Evolutionary conservation across 257 asterid species (phyloP).

Genomic region (Gynochthodes officinalis): DNA sequence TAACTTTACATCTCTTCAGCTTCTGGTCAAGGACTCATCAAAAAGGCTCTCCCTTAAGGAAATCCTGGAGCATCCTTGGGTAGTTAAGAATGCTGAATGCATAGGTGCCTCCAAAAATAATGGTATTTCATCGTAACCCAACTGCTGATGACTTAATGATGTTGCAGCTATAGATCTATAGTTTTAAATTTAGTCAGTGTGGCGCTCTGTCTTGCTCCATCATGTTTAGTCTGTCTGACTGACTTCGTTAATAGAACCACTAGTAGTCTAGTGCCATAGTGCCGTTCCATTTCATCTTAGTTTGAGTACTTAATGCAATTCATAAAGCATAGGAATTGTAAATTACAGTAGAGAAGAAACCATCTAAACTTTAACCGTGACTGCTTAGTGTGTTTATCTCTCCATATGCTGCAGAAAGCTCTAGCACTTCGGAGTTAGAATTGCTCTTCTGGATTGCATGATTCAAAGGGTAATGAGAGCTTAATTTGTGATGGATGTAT

Average conservation of each 20-base stretch:
- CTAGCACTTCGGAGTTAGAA: not conserved
- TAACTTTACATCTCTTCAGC: slow-evolving; percentile 44
- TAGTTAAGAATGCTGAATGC: slow-evolving; percentile 55
- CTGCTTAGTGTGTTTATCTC: not conserved
- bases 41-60: slow-evolving; percentile 76
- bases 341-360: no score
- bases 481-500: no score
- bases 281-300: not conserved
- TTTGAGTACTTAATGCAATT: not conserved
- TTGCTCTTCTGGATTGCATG: not conserved
- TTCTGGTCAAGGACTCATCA: slow-evolving; percentile 85
- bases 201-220: not conserved
- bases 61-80: slow-evolving; percentile 89
- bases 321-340: not conserved
- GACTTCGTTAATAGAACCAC: not conserved
- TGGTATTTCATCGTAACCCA: not conserved
- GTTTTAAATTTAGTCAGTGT: not conserved
- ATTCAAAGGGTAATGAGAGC: not conserved
- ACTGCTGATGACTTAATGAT: not conserved
- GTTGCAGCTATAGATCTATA: not conserved
- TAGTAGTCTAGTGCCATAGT: no score
- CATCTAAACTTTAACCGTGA: no score
- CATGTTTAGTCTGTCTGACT: not conserved
- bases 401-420: not conserved
- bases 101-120: slow-evolving; percentile 39